phyloP scores from a whole-genome alignment of 2,329 filamentous ascomycete species.

The Westerdykella aurantiaca region DNA sequence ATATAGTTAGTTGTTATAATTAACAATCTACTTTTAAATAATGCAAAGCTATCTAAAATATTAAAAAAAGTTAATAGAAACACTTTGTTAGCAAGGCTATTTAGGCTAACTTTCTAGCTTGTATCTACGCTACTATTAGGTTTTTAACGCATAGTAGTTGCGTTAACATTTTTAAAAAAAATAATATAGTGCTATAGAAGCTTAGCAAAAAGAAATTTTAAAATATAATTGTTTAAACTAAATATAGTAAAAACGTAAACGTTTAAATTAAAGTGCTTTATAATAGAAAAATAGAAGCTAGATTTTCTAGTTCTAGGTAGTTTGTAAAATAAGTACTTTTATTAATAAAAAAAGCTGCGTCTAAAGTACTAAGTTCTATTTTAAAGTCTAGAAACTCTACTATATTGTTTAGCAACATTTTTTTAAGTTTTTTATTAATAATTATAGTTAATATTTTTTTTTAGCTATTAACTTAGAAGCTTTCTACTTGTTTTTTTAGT shows the following conservation, averaged over 20 bases:
- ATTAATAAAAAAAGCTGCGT: slow-evolving; percentile 9
- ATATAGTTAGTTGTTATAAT: slow-evolving; percentile 77
- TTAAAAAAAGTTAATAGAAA: slow-evolving; percentile 73
- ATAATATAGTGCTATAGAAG: slow-evolving; percentile 11
- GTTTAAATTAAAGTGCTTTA: slow-evolving; percentile 8
- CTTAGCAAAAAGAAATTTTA: slow-evolving; percentile 11
- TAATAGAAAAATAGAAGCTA: slow-evolving; percentile 6
- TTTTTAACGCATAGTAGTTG: slow-evolving; percentile 4
- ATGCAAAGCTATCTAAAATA: slow-evolving; percentile 72
- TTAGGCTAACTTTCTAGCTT: slow-evolving; percentile 2
- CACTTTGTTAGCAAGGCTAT: slow-evolving; percentile 43
- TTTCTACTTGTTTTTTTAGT: slow-evolving; percentile 10
- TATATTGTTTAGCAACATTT: slow-evolving; percentile 59
- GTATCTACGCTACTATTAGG: background rate
- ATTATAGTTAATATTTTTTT: slow-evolving; percentile 54
- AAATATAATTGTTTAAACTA: slow-evolving; percentile 5
- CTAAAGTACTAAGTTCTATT: slow-evolving; percentile 37
- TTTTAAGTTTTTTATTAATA: slow-evolving; percentile 60
- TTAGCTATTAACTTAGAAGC: slow-evolving; percentile 6
- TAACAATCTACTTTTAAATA: slow-evolving; percentile 67
- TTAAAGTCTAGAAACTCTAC: slow-evolving; percentile 67
- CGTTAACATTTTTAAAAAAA: slow-evolving; percentile 13
- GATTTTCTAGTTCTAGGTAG: slow-evolving; percentile 11
- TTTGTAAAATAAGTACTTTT: slow-evolving; percentile 12
- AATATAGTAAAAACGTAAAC: slow-evolving; percentile 11